Percentiles rank a stretch among this genome's conserved stretches.
Conservation (phyloP, 2,329 filamentous ascomycete species). For the Chaetomiaceae sp. region DNA sequence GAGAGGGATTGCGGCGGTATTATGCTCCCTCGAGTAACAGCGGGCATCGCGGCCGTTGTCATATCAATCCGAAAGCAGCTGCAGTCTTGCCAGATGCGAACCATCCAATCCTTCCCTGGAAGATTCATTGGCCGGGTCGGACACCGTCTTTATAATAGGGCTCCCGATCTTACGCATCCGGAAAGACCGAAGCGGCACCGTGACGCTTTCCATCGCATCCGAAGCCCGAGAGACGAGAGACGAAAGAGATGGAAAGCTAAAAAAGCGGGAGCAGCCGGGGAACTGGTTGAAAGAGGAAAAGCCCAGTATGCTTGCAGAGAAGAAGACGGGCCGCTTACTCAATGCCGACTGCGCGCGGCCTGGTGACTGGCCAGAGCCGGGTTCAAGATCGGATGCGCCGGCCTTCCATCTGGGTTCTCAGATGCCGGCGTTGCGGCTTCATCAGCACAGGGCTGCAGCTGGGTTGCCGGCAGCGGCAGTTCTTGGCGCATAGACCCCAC, state of each 20-base stretch:
- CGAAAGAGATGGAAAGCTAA: too few species aligned
- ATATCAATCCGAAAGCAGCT: too few species aligned
- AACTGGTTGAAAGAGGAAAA: neutral
- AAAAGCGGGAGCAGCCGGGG: neutral
- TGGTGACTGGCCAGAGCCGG: neutral
- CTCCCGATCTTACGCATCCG: too few species aligned
- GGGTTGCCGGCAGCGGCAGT: too few species aligned
- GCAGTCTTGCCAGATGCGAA: too few species aligned
- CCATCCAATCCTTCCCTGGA: too few species aligned
- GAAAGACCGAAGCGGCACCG: neutral
- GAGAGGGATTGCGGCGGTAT: too few species aligned
- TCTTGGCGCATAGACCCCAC: neutral
- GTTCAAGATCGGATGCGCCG: neutral
- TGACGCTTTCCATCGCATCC: neutral
- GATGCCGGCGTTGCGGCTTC: neutral
- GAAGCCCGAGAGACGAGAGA: neutral
- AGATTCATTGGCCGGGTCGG: neutral
- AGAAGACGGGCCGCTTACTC: neutral
- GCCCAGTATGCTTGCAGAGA: neutral
- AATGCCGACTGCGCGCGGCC: neutral
- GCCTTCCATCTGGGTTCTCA: neutral
- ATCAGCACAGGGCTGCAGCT: neutral
- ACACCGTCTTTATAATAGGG: neutral
- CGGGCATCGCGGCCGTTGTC: too few species aligned
- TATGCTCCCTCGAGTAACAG: too few species aligned